Percentiles rank a stretch among this genome's conserved stretches.
Conservation (phyloP, 208 protist genomes). For the Leishmania braziliensis region DNA sequence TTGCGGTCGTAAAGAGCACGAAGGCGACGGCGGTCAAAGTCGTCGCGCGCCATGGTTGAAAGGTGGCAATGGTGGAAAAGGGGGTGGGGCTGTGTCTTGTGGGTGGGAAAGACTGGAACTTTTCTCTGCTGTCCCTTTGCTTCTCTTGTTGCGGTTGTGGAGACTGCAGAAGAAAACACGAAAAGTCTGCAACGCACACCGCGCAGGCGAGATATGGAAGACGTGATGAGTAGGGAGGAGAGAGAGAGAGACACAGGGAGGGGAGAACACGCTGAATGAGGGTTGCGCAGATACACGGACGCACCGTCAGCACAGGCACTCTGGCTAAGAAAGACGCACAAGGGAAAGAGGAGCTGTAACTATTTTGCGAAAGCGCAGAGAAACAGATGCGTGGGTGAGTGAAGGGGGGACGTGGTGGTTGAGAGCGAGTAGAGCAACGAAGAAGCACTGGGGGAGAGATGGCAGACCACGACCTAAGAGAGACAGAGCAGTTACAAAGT, state of each 20-base stretch:
- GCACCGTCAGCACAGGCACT: neutral
- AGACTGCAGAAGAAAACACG: neutral
- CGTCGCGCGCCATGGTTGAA: slow-evolving; percentile 58
- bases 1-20: slow-evolving; percentile 85
- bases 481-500: neutral
- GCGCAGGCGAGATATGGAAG: neutral
- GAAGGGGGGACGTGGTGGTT: neutral
- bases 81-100: neutral
- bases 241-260: neutral
- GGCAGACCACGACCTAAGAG: neutral
- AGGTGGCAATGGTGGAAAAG: too few species aligned
- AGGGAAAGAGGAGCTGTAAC: neutral
- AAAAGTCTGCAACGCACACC: neutral
- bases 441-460: neutral
- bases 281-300: neutral
- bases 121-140: neutral
- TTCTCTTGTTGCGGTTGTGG: neutral
- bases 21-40: slow-evolving; percentile 79
- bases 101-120: neutral
- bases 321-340: neutral
- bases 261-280: neutral
- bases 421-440: neutral
- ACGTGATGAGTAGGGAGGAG: neutral
- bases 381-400: neutral
- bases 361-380: neutral